phyloP scores from a whole-genome alignment of 139 green algal genomes.

The Gonium pectorale region DNA sequence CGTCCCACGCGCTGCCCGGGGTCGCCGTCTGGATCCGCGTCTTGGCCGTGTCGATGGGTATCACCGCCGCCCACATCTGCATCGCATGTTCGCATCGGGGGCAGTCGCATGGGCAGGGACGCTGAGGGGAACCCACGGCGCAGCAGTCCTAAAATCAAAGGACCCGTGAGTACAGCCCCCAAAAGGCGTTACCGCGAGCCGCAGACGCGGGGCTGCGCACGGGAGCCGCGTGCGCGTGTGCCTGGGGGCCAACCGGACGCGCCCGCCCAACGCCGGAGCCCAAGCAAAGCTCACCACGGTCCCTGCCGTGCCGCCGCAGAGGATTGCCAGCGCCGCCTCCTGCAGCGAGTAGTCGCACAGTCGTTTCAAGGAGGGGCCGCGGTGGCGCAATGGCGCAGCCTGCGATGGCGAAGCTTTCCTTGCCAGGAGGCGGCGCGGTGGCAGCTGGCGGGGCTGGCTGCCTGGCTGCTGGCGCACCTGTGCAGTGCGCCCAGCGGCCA shows the following conservation, averaged over 20 bases:
- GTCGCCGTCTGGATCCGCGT: slow-evolving; percentile 81
- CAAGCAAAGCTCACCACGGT: slow-evolving; percentile 68
- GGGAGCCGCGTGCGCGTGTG: too few relatives aligned
- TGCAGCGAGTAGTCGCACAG: too few relatives aligned
- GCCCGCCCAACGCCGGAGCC: too few relatives aligned
- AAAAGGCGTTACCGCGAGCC: too few relatives aligned
- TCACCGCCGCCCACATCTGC: slow-evolving; percentile 75
- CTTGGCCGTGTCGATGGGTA: slow-evolving; percentile 87
- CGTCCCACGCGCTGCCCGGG: slow-evolving; percentile 68
- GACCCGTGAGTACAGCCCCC: too few relatives aligned
- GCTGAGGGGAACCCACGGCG: too few relatives aligned
- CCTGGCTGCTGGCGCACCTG: slow-evolving; percentile 27
- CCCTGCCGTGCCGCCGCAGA: slow-evolving; percentile 77
- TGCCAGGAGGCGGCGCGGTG: neutral
- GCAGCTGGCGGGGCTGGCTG: slow-evolving; percentile 16
- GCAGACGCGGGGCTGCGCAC: too few relatives aligned
- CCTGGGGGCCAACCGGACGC: too few relatives aligned
- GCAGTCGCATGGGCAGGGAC: neutral
- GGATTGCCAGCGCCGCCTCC: slow-evolving; percentile 66
- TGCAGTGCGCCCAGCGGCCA: neutral
- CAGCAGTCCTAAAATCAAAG: too few relatives aligned
- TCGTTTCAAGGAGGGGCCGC: too few relatives aligned
- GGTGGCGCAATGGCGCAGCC: too few relatives aligned
- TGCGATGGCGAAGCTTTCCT: too few relatives aligned
- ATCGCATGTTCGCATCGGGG: neutral